Evolutionary conservation across 73 alveolate genomes (phyloP).

Genomic region (Symbiodinium natans): DNA sequence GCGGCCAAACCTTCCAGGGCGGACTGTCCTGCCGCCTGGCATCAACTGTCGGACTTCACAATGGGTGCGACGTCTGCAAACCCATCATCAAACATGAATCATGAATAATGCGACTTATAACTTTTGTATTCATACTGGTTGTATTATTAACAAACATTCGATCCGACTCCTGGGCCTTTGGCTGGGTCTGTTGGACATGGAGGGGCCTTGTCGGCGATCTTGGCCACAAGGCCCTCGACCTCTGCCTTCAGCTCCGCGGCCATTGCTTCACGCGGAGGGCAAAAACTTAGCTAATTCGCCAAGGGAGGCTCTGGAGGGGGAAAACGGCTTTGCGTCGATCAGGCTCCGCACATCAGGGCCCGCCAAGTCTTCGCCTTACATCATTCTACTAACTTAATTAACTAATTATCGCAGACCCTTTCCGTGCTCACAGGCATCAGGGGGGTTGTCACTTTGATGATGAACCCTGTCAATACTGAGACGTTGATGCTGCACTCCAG

Average conservation of each 20-base stretch:
- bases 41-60: neutral
- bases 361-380: too few species aligned
- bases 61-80: neutral
- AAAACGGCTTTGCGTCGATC: too few species aligned
- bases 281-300: too few species aligned
- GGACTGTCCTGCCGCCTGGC: constrained; percentile 32
- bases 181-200: too few species aligned
- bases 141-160: neutral
- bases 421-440: too few species aligned
- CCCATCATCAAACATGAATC: neutral
- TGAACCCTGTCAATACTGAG: too few species aligned
- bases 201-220: constrained; percentile 76
- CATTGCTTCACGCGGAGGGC: constrained; percentile 14
- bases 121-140: neutral
- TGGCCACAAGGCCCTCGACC: constrained; percentile 80
- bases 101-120: constrained; percentile 37
- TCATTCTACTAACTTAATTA: too few species aligned
- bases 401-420: too few species aligned
- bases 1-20: constrained; percentile 60
- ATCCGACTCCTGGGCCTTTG: too few species aligned
- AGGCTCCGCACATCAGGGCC: too few species aligned
- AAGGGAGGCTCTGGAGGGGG: neutral
- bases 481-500: too few species aligned
- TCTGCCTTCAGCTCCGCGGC: constrained; percentile 93
- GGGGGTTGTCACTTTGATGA: too few species aligned